A percentile compares a stretch with the other conserved stretches of the same genome.
phyloP scores from a whole-genome alignment of 2,329 filamentous ascomycete genomes.

The Aspergillus versicolor region DNA sequence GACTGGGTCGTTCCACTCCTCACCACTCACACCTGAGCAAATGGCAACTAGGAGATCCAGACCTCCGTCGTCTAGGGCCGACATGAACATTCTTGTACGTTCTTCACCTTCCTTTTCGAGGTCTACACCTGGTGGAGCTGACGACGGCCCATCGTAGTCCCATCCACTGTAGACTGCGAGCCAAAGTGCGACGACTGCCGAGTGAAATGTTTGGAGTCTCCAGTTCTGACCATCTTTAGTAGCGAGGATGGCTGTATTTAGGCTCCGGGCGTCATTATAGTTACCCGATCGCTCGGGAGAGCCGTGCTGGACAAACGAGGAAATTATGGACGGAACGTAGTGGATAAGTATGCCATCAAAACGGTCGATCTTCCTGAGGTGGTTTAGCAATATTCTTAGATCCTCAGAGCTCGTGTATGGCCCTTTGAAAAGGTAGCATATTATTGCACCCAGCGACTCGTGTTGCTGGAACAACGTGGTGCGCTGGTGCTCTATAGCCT shows the following conservation, averaged over 20 bases:
- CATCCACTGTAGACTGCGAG: constrained; percentile 89
- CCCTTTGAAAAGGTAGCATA: constrained; percentile 75
- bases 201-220: constrained; percentile 72
- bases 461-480: constrained; percentile 83
- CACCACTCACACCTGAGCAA: constrained; percentile 74
- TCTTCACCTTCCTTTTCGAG: constrained; percentile 66
- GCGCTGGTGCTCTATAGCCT: constrained; percentile 78
- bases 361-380: constrained; percentile 68
- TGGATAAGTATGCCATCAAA: constrained; percentile 77
- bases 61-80: constrained; percentile 80
- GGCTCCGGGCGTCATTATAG: constrained; percentile 65
- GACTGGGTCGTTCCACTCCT: constrained; percentile 85
- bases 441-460: constrained; percentile 78
- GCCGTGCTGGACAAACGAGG: constrained; percentile 74
- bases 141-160: constrained; percentile 70
- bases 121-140: constrained; percentile 61
- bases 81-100: constrained; percentile 70
- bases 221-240: constrained; percentile 68
- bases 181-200: constrained; percentile 81
- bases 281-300: constrained; percentile 70
- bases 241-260: constrained; percentile 68
- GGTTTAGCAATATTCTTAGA: constrained; percentile 68
- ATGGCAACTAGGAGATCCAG: constrained; percentile 89
- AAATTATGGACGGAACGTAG: constrained; percentile 74
- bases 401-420: constrained; percentile 69